Evolutionary conservation across 1,284 basidiomycete genomes (phyloP), one percentile per base, ranked within the genome.

Genomic region (Athelia sp.): DNA sequence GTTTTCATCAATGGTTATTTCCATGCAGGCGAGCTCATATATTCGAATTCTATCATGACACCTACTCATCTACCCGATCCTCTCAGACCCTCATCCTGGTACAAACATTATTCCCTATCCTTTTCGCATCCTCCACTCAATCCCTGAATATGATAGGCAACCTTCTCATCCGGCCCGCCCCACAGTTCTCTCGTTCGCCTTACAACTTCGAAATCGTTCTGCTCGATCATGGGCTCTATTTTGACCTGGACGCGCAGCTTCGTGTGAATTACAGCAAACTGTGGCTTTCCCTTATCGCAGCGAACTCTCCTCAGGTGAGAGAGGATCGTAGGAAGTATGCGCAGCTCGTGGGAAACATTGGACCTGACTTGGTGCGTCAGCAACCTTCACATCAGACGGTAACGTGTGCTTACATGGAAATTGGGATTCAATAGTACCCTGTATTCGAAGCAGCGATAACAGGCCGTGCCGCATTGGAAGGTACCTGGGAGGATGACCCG

Each of bases 1-100:
- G 92, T 99, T 18, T 98, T 98, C 62, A 66, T 98, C 35, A 92
- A 98, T 64, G 96, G 96, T 32, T 94, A 84, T 79, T 91, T 92
- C 64, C 88, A 91, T 70, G 90, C 82, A 29, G 89, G 87, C 60
- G 62, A 82, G 69, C 19, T 15, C 45, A 21, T 18, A 31, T 47
- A 35, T 38, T 45, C 32, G 38, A 38, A 40, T 49, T 34, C 9
- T 18, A 6, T 32, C 14, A 31, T 31, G 42, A 18, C 34, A 56
- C 49, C 52, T 17, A 9, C 17, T 21, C 43, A 46, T 40, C n/a
- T 22, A 17, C 36, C 69, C 50, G 43, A 35, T 45, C 26, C 44
- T 36, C 29, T 26, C 23, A 15, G 48, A 46, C 32, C 26, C 45
- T 31, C 45, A 46, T 23, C 45, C 45, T 46, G 45, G 24, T 46